Evolutionary conservation across 2,329 filamentous ascomycete genomes (phyloP).

Genomic region (Aspergillus fructus): DNA sequence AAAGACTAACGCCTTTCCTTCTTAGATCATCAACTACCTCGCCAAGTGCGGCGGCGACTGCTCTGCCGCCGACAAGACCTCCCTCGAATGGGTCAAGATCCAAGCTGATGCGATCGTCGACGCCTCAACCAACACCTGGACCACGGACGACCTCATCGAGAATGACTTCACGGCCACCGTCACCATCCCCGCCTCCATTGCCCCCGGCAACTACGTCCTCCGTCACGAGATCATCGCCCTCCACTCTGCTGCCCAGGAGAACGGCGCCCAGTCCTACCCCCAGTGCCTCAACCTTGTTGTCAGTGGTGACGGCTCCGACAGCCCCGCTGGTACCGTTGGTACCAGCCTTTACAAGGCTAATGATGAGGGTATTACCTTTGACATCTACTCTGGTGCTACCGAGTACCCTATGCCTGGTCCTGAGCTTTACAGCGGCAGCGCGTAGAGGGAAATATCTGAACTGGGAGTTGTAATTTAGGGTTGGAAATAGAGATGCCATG

Average conservation of each 20-base stretch:
- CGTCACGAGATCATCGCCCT: conserved; percentile 58
- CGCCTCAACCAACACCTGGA: conserved; percentile 53
- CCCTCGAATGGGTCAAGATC: conserved; percentile 65
- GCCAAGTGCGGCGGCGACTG: conserved; percentile 61
- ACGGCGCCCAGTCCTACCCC: conserved; percentile 57
- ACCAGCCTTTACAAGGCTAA: conserved; percentile 57
- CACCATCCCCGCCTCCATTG: conserved; percentile 48
- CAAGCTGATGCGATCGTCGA: conserved; percentile 54
- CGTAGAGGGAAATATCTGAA: neutral
- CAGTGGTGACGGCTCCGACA: conserved; percentile 52
- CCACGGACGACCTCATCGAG: conserved; percentile 52
- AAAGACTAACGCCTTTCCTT: conserved; percentile 63
- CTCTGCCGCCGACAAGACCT: conserved; percentile 52
- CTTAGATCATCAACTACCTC: conserved; percentile 56
- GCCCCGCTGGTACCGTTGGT: conserved; percentile 50
- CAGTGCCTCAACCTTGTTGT: conserved; percentile 62
- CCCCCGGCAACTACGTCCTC: conserved; percentile 54
- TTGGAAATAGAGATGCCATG: too few species aligned
- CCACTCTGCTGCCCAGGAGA: conserved; percentile 46
- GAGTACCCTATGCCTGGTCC: conserved; percentile 56
- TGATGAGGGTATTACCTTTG: conserved; percentile 60
- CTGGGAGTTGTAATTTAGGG: too few species aligned
- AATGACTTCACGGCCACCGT: conserved; percentile 54
- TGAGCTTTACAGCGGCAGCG: conserved; percentile 29
- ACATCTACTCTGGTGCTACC: conserved; percentile 54